Evolutionary conservation across 169 alveolate species (phyloP).

Genomic region (Cryptosporidium meleagridis): DNA sequence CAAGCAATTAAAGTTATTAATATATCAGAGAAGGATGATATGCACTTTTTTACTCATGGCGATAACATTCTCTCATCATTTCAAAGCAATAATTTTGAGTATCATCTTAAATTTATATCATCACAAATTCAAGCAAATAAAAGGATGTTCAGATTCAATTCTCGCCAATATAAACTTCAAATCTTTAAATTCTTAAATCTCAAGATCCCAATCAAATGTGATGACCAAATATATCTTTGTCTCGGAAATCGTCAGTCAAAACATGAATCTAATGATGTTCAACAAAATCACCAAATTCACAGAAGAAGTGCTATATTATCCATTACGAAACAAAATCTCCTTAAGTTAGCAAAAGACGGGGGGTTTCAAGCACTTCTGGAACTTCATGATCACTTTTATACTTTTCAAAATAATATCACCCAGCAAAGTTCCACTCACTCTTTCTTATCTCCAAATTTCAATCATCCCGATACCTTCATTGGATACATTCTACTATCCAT

Average conservation of each 20-base stretch:
- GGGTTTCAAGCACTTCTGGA: conserved; percentile 12
- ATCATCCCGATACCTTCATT: neutral
- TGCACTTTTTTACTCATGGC: neutral
- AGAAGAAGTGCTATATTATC: neutral
- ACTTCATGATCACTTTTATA: neutral
- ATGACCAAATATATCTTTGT: neutral
- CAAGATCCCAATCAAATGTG: neutral
- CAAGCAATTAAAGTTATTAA: neutral
- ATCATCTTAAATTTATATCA: neutral
- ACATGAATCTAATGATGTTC: neutral
- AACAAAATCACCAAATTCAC: neutral
- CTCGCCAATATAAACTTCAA: neutral
- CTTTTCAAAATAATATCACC: neutral
- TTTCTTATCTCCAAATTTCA: neutral
- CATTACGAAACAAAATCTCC: neutral
- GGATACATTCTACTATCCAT: conserved; percentile 18
- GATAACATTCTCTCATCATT: neutral
- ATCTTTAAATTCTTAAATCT: conserved; percentile 6
- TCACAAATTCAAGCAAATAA: neutral
- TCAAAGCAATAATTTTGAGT: neutral
- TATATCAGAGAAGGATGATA: neutral
- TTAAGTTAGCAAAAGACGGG: neutral
- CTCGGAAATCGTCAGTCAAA: neutral
- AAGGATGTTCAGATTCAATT: neutral
- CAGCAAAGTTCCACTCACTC: neutral